Conservation (phyloP, 345 rosid species). For the Bruguiera parviflora region DNA sequence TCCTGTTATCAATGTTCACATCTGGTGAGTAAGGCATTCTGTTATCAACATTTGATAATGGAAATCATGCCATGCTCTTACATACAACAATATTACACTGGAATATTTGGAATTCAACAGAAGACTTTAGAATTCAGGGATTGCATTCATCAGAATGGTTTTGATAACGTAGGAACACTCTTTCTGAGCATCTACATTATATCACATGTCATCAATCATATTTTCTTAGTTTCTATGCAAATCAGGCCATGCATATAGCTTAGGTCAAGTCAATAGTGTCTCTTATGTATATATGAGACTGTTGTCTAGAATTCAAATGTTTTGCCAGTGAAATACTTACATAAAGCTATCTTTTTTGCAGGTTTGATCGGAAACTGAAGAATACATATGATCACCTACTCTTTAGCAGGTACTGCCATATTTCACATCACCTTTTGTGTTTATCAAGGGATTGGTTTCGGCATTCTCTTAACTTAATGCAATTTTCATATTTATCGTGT, state of each 20-base stretch:
- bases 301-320: neutral
- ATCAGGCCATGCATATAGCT: neutral
- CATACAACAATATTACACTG: neutral
- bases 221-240: neutral
- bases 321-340: neutral
- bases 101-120: neutral
- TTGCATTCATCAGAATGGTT: neutral
- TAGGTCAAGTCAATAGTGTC: neutral
- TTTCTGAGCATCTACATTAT: neutral
- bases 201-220: neutral
- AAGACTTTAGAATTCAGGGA: neutral
- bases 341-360: slow-evolving; percentile 32
- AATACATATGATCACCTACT: slow-evolving; percentile 89
- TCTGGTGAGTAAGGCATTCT: slow-evolving; percentile 65
- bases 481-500: neutral
- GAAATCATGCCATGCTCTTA: neutral
- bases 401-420: slow-evolving; percentile 73
- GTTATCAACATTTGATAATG: neutral
- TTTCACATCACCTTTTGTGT: neutral
- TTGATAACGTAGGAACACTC: neutral
- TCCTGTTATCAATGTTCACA: slow-evolving; percentile 92
- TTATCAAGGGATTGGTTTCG: too few species aligned
- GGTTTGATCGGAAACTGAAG: slow-evolving; percentile 91
- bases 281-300: neutral
- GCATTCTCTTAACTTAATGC: neutral